Base-by-base conservation (phyloP, 306 rosid genomes). In the Herpetospermum pedunculosum region DNA sequence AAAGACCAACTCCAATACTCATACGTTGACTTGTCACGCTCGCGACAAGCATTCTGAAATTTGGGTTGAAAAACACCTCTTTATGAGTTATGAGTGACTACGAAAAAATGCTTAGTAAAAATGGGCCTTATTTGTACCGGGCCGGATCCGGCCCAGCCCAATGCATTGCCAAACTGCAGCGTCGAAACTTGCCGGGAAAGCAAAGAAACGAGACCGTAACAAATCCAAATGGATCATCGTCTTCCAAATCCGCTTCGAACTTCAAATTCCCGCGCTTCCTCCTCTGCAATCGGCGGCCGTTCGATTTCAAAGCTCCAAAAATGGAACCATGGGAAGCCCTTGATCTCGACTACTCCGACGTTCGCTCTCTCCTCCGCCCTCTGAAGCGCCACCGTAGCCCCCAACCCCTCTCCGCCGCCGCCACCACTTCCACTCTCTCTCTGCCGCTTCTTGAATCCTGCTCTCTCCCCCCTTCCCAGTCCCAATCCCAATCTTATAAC, bases 301-400 rank as follows among this genome's bases (percentile, higher is more conserved):
- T 2, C 67, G 2, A 59, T 15, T 30, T 10, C 68, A 2, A 32
- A 60, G 40, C 21, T 58, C 15, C 30, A 38, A 21, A 37, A 37
- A 72, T 72, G 69, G 91, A 85, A 47, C 89, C 89, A 23, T 87
- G 87, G 89, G 92, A 85, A 78, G 80, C 78, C 2, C 92, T 90
- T 5, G 92, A 90, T 77, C 52, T 84, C 2, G 92, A 88, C 79
- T 89, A 88, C 55, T 84, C 90, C 4, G 86, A 88, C 35, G 77
- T 81, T 46, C 79, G 86, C 38, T 13, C 77, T 19, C 74, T 88
- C 63, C 87, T 90, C 75, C 86, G 81, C 71, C 89, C 85, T 35
- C 59, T 78, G 77, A 50, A 68, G 54, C 76, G 50, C 30, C 75
- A 49, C 40, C 71, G 32, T 1, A 77, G 32, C 12, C 76, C 1